Evolutionary conservation across 2,329 filamentous ascomycete species (phyloP).

Genomic region (Phialophora expanda): DNA sequence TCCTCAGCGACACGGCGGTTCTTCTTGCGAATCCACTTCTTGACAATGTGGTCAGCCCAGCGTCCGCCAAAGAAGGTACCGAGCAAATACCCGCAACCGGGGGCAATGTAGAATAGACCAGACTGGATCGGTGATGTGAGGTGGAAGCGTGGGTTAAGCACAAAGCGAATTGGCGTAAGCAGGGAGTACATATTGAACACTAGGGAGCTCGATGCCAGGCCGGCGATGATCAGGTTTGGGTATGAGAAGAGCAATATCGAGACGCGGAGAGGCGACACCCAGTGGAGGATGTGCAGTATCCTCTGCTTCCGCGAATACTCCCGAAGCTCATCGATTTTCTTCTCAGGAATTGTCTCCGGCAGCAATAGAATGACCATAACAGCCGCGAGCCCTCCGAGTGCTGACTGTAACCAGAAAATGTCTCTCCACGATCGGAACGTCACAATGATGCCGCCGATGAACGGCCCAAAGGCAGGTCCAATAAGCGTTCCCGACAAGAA

Average conservation of each 20-base stretch:
- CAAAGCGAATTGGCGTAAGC: constrained; percentile 71
- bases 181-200: constrained; percentile 79
- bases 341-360: constrained; percentile 73
- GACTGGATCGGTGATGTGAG: constrained; percentile 69
- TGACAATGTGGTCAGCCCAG: constrained; percentile 71
- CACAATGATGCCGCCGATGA: constrained; percentile 76
- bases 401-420: constrained; percentile 79
- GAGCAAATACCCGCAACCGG: constrained; percentile 70
- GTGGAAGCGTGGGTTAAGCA: constrained; percentile 75
- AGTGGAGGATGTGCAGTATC: constrained; percentile 61
- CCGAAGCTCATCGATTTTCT: constrained; percentile 65
- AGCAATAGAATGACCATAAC: constrained; percentile 69
- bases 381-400: constrained; percentile 65
- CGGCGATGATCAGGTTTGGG: constrained; percentile 69
- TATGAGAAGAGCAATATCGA: constrained; percentile 69
- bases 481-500: constrained; percentile 73
- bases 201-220: constrained; percentile 65
- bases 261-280: constrained; percentile 68
- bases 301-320: constrained; percentile 58
- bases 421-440: constrained; percentile 74
- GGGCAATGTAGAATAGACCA: constrained; percentile 75
- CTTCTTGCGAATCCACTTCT: constrained; percentile 65
- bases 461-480: constrained; percentile 70
- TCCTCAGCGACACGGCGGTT: constrained; percentile 71
- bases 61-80: constrained; percentile 75